Base-by-base conservation (phyloP, 2,329 filamentous ascomycete genomes). In the Claviceps sorghi region DNA sequence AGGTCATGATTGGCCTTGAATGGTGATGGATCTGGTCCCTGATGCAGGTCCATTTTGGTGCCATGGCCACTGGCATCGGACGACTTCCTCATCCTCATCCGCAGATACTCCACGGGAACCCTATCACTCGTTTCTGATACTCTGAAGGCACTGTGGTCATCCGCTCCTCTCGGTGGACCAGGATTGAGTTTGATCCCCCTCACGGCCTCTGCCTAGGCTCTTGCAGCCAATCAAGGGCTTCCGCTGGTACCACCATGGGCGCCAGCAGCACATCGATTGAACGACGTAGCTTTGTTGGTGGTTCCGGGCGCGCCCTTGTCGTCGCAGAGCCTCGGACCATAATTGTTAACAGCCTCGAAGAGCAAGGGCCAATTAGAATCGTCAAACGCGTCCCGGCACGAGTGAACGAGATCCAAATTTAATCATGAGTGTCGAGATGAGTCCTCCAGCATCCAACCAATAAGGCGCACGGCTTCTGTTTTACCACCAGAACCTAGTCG, bases 381-480 rank as follows among this genome's bases (percentile, higher is more conserved):
- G 32, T n/a, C 22, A 21, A 22, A 55, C 51, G 45, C 53, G 49
- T 45, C 50, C 49, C 49, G 51, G 44, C 48, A 53, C 51, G 53
- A 43, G 26, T 34, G 45, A 51, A 52, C 53, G 49, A 48, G 40
- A 49, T 51, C 40, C 48, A 55, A 45, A 48, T 36, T 55, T 51
- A 36, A 53, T 49, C 44, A 51, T 53, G 53, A 51, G 51, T 49
- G 41, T 51, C 48, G 51, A 54, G 41, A 49, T 49, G 46, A 30
- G 32, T 29, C 30, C 19, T 21, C 34, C 38, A 36, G 4, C 19
- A 13, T 41, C 29, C 17, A 21, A 40, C 32, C 49, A 51, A 40
- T 40, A 17, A 30, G 32, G 21, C 34, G 22, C 15, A 32, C 34
- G 17, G 32, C 10, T 13, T 19, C 50, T 42, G 22, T 19, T 42